Percentiles rank a stretch among this genome's conserved stretches.
phyloP scores from a whole-genome alignment of 148 eudicot species.

The Rheum nobile region DNA sequence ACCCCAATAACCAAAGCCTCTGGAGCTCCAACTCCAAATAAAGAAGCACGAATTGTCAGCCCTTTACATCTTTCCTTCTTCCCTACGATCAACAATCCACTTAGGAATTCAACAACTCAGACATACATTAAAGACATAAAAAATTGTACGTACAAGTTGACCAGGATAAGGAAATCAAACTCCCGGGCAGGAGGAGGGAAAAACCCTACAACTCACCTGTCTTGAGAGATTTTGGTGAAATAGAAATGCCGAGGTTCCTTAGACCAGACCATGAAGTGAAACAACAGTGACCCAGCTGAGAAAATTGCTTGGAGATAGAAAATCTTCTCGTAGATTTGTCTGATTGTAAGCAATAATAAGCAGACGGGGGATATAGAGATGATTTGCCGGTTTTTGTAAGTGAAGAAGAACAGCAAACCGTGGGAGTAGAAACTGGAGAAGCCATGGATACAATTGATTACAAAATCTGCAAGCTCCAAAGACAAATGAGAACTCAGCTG shows the following conservation, averaged over 20 bases:
- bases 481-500: neutral
- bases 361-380: conserved; percentile 18
- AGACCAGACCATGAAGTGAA: conserved; percentile 51
- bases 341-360: conserved; percentile 16
- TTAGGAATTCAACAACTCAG: neutral
- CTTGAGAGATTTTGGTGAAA: conserved; percentile 21
- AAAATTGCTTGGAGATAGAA: conserved; percentile 17
- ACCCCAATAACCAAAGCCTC: conserved; percentile 95
- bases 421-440: conserved; percentile 31
- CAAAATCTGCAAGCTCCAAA: neutral
- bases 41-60: conserved; percentile 66
- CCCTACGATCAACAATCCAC: conserved; percentile 30
- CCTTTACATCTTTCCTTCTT: conserved; percentile 43
- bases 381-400: conserved; percentile 13
- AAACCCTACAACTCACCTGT: conserved; percentile 22
- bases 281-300: conserved; percentile 38
- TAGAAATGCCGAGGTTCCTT: conserved; percentile 28
- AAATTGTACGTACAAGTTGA: neutral
- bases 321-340: conserved; percentile 24
- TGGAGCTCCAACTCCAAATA: conserved; percentile 98
- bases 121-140: neutral
- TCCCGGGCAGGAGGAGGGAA: neutral
- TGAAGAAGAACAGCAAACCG: conserved; percentile 21
- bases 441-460: conserved; percentile 25
- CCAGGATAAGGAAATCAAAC: neutral